phyloP scores from a whole-genome alignment of 805 yeast species.

The Candida railenensis region DNA sequence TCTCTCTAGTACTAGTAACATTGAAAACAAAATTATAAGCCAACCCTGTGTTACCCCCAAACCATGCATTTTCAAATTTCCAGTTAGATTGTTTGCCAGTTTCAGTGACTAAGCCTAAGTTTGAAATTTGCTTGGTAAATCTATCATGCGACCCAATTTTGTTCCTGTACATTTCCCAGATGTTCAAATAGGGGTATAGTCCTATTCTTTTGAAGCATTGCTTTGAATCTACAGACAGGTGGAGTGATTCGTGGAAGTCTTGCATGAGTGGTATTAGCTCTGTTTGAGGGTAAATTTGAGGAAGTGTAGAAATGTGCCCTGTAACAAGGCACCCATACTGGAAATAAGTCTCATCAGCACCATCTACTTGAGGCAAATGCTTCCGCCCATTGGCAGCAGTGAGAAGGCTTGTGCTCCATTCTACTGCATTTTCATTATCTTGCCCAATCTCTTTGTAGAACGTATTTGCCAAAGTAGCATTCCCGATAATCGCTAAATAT shows the following conservation, averaged over 20 bases:
- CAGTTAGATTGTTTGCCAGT: neutral
- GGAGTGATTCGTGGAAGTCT: conserved; percentile 1
- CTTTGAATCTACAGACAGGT: conserved; percentile 8
- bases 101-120: conserved; percentile 15
- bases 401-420: conserved; percentile 1
- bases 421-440: neutral
- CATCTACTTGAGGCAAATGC: conserved; percentile 7
- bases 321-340: conserved; percentile 7
- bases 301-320: neutral
- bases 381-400: conserved; percentile 14
- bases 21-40: conserved; percentile 13
- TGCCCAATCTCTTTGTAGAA: conserved; percentile 9
- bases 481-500: conserved; percentile 14
- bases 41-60: conserved; percentile 19
- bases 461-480: conserved; percentile 14
- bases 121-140: conserved; percentile 18
- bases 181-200: conserved; percentile 10
- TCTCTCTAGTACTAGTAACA: conserved; percentile 11
- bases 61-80: conserved; percentile 13
- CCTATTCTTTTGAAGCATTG: conserved; percentile 12
- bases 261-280: neutral
- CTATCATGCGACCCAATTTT: conserved; percentile 10
- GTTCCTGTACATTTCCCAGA: conserved; percentile 8
- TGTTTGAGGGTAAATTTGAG: conserved; percentile 1
- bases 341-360: conserved; percentile 3